Evolutionary conservation across 345 rosid genomes (phyloP), one percentile per base, ranked within the genome.

Genomic region (Dipteronia sinensis): DNA sequence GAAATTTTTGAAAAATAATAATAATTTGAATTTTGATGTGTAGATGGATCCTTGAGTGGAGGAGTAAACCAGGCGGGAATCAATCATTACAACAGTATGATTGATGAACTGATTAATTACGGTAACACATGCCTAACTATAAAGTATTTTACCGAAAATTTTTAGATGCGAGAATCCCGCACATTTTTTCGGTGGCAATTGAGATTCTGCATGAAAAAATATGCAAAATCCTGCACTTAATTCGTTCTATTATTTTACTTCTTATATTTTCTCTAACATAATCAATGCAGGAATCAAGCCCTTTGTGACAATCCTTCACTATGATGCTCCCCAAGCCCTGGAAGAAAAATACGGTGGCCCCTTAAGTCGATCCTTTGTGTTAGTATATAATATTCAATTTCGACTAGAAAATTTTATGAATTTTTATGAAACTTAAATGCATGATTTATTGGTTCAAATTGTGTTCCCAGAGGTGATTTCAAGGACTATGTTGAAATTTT

Each of bases 11-110:
- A 66, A 9, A 22, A 27, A 38, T 4, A 6, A 12, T 8, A 10
- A 5, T 55, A 19, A 2, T n/a, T 4, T 34, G 38, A 65, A 44
- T 31, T 74, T 69, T 1, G 9, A 51, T 27, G 4, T 72, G 51
- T 44, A 86, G 85, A 73, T 63, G 94, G 91, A 73, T 83, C 82
- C 40, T 29, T 86, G 42, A 83, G 81, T 23, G 89, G 87, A 55
- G 91, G 90, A 73, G 75, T 89, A 29, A 89, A 89, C 80, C 79
- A 81, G 42, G 81, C 82, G 72, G 92, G 91, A 25, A 78, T 89
- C 76, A 72, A 85, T 38, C 88, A 86, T 72, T 90, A 90, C 85
- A 89, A 87, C 82, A 83, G 80, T 73, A 83, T 91, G 23, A 85
- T 89, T 70, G 80, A 89, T 77, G 84, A 83, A 20, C 65, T 82